Conservation (phyloP, 805 yeast species). For the Barnettozyma wickerhamii region DNA sequence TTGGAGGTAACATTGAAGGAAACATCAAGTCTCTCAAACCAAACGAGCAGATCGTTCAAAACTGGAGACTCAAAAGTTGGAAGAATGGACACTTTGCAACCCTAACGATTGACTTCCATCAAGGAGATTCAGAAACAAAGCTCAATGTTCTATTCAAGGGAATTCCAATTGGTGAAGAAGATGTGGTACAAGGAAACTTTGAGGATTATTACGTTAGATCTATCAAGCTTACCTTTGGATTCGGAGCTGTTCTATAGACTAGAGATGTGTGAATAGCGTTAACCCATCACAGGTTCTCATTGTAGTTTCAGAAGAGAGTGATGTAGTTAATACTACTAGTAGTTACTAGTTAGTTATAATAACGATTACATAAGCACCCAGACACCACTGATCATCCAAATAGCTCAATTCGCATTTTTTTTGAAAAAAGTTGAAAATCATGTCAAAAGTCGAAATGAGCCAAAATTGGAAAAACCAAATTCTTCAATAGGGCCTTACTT, state of each 20-base stretch:
- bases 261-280: no score
- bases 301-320: no score
- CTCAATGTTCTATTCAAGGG: conserved; percentile 78
- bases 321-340: no score
- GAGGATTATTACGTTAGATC: conserved; percentile 86
- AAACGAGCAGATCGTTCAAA: conserved; percentile 57
- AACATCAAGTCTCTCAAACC: conserved; percentile 55
- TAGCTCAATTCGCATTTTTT: no score
- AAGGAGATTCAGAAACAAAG: conserved; percentile 81
- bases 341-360: no score
- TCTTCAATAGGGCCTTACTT: no score
- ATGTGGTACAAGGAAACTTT: conserved; percentile 77
- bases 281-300: no score
- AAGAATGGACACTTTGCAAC: conserved; percentile 75
- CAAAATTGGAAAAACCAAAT: no score
- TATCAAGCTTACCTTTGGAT: conserved; percentile 89
- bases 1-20: conserved; percentile 86
- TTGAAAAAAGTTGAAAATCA: no score
- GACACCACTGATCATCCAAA: no score
- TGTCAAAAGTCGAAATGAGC: no score
- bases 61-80: conserved; percentile 92
- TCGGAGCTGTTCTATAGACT: conserved; percentile 76
- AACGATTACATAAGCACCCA: no score
- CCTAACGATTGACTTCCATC: conserved; percentile 60
- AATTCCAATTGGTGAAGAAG: conserved; percentile 94